These are phyloP conservation scores for Ichthyophthirius multifiliis DNA, from an alignment of 169 alveolate genomes.

Conservation along the genomic window DNA sequence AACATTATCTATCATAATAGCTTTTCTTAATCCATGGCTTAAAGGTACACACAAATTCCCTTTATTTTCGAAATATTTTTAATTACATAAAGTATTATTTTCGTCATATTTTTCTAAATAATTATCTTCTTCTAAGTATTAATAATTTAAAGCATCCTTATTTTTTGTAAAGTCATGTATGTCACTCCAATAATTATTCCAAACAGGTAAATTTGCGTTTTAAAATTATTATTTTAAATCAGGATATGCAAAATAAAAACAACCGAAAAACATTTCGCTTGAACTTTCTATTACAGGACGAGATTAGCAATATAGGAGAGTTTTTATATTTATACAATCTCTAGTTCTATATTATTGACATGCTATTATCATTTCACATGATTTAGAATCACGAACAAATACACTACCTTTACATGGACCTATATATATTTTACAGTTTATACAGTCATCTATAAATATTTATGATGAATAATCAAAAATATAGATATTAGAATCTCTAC, in stretches of 20 bases:
- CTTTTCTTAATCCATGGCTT: background rate
- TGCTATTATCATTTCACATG: slow-evolving; percentile 25
- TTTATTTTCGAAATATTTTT: background rate
- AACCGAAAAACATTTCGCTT: slow-evolving; percentile 37
- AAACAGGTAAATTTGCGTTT: slow-evolving; percentile 33
- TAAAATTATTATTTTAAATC: slow-evolving; percentile 33
- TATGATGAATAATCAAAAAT: slow-evolving; percentile 41
- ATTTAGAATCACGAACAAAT: slow-evolving; percentile 42
- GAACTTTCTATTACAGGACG: slow-evolving; percentile 50
- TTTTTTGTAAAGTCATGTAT: slow-evolving; percentile 30
- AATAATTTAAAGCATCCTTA: slow-evolving; percentile 33
- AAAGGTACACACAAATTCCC: background rate
- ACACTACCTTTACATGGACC: slow-evolving; percentile 53
- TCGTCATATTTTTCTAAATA: slow-evolving; percentile 7
- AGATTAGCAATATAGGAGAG: slow-evolving; percentile 38
- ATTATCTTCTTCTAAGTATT: slow-evolving; percentile 35
- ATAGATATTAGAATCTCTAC: slow-evolving; percentile 44
- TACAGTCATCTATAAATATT: slow-evolving; percentile 46
- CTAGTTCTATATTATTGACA: slow-evolving; percentile 40
- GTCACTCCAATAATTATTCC: slow-evolving; percentile 40
- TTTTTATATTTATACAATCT: slow-evolving; percentile 40
- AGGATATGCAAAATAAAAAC: slow-evolving; percentile 45
- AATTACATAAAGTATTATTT: background rate
- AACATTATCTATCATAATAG: background rate
- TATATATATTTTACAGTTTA: slow-evolving; percentile 37